Evolutionary conservation across 2,329 filamentous ascomycete species (phyloP).

Genomic region (Penicillium hesseltinei): DNA sequence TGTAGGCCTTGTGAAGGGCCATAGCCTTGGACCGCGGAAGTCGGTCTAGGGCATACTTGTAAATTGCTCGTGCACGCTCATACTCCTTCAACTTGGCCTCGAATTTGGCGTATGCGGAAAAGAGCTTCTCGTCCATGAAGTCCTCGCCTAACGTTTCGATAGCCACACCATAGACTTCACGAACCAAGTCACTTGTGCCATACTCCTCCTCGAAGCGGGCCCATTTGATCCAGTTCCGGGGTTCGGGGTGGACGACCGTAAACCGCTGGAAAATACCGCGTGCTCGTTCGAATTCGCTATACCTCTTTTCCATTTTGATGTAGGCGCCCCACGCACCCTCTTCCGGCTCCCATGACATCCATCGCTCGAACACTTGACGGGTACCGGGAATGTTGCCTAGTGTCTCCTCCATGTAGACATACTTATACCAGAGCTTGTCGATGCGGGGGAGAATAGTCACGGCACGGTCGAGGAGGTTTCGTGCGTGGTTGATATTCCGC

Average conservation of each 20-base stretch:
- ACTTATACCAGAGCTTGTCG: constrained; percentile 99
- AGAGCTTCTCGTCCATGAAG: constrained; percentile 93
- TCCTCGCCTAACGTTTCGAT: constrained; percentile 90
- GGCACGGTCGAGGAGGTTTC: constrained; percentile 92
- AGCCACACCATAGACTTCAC: constrained; percentile 85
- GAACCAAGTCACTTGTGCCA: constrained; percentile 84
- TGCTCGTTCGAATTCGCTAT: constrained; percentile 87
- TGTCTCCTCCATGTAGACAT: constrained; percentile 98
- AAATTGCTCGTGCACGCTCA: constrained; percentile 89
- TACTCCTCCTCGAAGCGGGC: constrained; percentile 94
- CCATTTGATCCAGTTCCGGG: constrained; percentile 99
- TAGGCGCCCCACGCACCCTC: constrained; percentile 94
- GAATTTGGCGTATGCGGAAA: constrained; percentile 92
- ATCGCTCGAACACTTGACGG: constrained; percentile 90
- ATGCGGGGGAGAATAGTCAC: constrained; percentile 86
- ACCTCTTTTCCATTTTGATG: constrained; percentile 95
- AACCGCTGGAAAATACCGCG: constrained; percentile 86
- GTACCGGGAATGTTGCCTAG: constrained; percentile 90
- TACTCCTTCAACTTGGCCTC: constrained; percentile 95
- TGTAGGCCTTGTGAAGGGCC: constrained; percentile 87
- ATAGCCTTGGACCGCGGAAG: constrained; percentile 84
- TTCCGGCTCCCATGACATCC: constrained; percentile 98
- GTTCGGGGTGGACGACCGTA: constrained; percentile 88
- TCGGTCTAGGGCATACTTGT: constrained; percentile 92
- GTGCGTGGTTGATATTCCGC: constrained; percentile 92